Evolutionary conservation across 1,284 basidiomycete genomes (phyloP).

Genomic region (Serendipita sp.): DNA sequence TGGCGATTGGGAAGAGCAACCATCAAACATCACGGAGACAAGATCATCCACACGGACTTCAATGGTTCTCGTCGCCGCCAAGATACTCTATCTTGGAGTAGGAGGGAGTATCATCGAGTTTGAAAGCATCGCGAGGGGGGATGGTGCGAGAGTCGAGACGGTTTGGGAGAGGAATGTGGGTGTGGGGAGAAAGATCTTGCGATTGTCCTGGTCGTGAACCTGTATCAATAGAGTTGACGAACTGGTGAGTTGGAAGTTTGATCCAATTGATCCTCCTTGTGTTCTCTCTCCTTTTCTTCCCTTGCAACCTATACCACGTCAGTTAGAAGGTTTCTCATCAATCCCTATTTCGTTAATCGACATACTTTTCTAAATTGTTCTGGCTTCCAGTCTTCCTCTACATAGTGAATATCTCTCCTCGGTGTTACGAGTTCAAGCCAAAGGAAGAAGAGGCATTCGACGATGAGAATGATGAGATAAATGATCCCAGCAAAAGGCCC

Average conservation of each 20-base stretch:
- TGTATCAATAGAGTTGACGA: not conserved
- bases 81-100: conserved; percentile 90
- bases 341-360: not conserved
- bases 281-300: not conserved
- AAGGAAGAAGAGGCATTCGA: conserved; percentile 66
- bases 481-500: conserved; percentile 66
- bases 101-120: conserved; percentile 81
- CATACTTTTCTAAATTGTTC: conserved; percentile 15
- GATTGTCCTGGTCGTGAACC: conserved; percentile 34
- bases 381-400: conserved; percentile 30
- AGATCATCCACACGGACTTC: conserved; percentile 14
- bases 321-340: too few relatives aligned
- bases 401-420: conserved; percentile 52
- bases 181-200: conserved; percentile 52
- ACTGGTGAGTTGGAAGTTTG: too few relatives aligned
- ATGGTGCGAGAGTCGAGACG: conserved; percentile 21
- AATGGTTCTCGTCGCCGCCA: conserved; percentile 68
- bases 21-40: not conserved
- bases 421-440: conserved; percentile 68
- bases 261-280: not conserved
- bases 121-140: conserved; percentile 27
- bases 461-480: conserved; percentile 62
- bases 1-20: not conserved
- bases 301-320: too few relatives aligned
- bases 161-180: conserved; percentile 40